A percentile compares a stretch with the other conserved stretches of the same genome.
Evolutionary conservation across 2,329 filamentous ascomycete genomes (phyloP).

Genomic region (Cryphonectria parasitica): DNA sequence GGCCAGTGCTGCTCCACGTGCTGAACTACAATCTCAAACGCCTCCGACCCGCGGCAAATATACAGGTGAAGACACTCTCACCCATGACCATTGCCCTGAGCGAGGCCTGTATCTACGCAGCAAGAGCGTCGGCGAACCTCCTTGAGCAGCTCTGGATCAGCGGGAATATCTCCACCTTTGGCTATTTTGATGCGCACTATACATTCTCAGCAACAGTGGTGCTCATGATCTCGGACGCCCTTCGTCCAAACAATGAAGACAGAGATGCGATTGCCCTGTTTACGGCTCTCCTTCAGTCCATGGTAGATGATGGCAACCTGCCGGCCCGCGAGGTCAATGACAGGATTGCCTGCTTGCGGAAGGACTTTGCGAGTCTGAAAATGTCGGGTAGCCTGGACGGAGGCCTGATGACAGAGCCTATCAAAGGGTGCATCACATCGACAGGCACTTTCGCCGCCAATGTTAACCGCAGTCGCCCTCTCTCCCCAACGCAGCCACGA

Average conservation of each 20-base stretch:
- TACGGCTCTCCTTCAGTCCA: constrained; percentile 33
- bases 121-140: constrained; percentile 33
- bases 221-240: constrained; percentile 34
- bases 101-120: constrained; percentile 38
- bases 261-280: constrained; percentile 33
- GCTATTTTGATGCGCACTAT: constrained; percentile 38
- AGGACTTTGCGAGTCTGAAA: constrained; percentile 27
- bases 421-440: constrained; percentile 12
- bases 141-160: constrained; percentile 35
- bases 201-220: constrained; percentile 35
- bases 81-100: constrained; percentile 37
- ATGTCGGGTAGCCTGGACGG: not conserved
- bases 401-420: constrained; percentile 7
- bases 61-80: constrained; percentile 31
- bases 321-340: constrained; percentile 35
- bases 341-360: constrained; percentile 29
- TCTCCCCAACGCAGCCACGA: not conserved
- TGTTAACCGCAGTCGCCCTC: not conserved
- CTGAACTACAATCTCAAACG: constrained; percentile 30
- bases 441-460: constrained; percentile 21
- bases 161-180: constrained; percentile 35
- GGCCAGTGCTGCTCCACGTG: constrained; percentile 31
- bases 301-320: constrained; percentile 37
- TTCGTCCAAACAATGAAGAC: constrained; percentile 32
- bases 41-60: not conserved